phyloP scores from a whole-genome alignment of 2,329 filamentous ascomycete genomes.

The Calonectria montana region DNA sequence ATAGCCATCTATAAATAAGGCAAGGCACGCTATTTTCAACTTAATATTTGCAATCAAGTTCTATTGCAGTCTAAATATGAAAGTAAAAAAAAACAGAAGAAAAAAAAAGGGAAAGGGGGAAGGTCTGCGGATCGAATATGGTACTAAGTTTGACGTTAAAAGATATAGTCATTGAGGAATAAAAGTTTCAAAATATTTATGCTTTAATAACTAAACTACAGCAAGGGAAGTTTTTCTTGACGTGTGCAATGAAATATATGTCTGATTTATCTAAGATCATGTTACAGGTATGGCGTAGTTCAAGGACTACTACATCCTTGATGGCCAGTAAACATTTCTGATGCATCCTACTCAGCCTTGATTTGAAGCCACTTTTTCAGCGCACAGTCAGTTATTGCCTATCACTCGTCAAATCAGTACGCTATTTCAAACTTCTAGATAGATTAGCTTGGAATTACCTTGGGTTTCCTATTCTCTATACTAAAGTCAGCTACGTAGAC shows the following conservation, averaged over 20 bases:
- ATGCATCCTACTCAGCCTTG: neutral
- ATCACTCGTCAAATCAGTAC: neutral
- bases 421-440: neutral
- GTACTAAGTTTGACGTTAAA: too few relatives aligned
- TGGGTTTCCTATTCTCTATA: neutral
- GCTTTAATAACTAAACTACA: too few relatives aligned
- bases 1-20: neutral
- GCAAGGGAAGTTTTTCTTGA: too few relatives aligned
- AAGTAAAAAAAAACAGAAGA: too few relatives aligned
- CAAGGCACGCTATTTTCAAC: neutral
- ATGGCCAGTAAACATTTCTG: neutral
- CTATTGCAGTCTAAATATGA: too few relatives aligned
- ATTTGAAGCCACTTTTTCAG: neutral
- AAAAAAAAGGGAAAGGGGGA: too few relatives aligned
- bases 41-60: too few relatives aligned
- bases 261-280: neutral
- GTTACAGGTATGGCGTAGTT: neutral
- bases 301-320: neutral
- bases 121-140: too few relatives aligned
- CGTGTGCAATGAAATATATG: too few relatives aligned
- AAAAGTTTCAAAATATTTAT: too few relatives aligned
- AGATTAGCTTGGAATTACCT: neutral
- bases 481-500: neutral
- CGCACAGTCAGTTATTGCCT: neutral
- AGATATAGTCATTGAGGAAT: too few relatives aligned